A percentile compares a stretch with the other conserved stretches of the same genome.
These are phyloP conservation scores for Cadophora luteo-olivacea DNA, from an alignment of 2,329 filamentous ascomycete species.

Conservation along the genomic window DNA sequence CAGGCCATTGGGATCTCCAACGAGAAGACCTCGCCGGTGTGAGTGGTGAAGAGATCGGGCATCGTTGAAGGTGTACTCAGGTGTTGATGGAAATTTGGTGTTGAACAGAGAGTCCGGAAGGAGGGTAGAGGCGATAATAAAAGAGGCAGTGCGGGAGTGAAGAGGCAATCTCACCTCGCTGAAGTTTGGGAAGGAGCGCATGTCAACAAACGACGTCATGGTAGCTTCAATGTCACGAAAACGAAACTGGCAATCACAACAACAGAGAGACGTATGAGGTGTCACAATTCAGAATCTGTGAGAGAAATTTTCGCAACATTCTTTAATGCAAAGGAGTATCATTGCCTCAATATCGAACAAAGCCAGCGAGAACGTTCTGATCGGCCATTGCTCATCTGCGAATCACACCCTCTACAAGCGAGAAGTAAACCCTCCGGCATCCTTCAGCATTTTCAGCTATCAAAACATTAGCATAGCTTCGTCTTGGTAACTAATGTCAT, in stretches of 20 bases:
- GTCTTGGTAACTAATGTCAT: too few relatives aligned
- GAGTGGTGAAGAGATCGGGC: constrained; percentile 5
- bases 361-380: too few relatives aligned
- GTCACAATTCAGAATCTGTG: not conserved
- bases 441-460: constrained; percentile 38
- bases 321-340: too few relatives aligned
- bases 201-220: constrained; percentile 13
- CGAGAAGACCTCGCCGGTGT: constrained; percentile 6
- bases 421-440: constrained; percentile 39
- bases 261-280: not conserved
- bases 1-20: constrained; percentile 1
- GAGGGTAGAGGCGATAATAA: not conserved
- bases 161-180: constrained; percentile 4
- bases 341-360: too few relatives aligned
- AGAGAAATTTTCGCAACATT: not conserved
- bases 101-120: not conserved
- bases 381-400: too few relatives aligned
- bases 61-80: not conserved
- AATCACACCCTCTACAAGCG: constrained; percentile 26
- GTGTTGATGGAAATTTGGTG: not conserved
- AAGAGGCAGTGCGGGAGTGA: not conserved
- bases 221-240: not conserved
- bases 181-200: not conserved
- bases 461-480: not conserved
- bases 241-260: not conserved